These are phyloP conservation scores for Limonium bicolor DNA, from an alignment of 148 eudicot species.

Conservation along the genomic window DNA sequence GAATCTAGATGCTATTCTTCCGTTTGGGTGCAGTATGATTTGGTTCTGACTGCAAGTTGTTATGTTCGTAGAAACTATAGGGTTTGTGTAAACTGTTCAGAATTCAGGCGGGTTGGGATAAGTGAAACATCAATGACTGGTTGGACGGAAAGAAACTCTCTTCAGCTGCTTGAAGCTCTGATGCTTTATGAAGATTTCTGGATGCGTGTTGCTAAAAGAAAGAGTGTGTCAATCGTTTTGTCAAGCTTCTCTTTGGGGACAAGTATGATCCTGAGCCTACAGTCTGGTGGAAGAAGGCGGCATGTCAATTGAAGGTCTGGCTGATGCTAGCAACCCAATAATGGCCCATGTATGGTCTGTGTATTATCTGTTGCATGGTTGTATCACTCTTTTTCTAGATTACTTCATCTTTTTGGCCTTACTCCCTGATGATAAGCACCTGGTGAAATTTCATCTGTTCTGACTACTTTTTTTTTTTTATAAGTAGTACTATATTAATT, in stretches of 20 bases:
- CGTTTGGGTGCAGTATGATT: conserved; percentile 75
- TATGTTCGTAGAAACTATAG: conserved; percentile 62
- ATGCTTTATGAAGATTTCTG: conserved; percentile 91
- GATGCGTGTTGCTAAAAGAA: conserved; percentile 72
- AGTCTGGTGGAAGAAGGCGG: conserved; percentile 28
- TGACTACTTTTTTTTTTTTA: too few relatives aligned
- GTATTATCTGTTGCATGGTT: background rate
- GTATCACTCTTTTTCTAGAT: background rate
- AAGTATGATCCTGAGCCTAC: conserved; percentile 55
- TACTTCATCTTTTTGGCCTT: too few relatives aligned
- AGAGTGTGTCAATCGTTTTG: conserved; percentile 74
- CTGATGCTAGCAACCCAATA: conserved; percentile 95
- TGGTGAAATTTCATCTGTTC: too few relatives aligned
- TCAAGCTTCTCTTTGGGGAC: conserved; percentile 92
- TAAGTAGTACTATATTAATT: too few relatives aligned
- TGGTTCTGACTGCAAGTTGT: conserved; percentile 89
- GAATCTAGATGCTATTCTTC: too few relatives aligned
- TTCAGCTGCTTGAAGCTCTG: conserved; percentile 75
- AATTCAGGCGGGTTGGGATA: conserved; percentile 84
- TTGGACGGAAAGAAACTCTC: conserved; percentile 83
- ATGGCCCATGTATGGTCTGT: conserved; percentile 98
- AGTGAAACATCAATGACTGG: conserved; percentile 56
- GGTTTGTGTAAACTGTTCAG: conserved; percentile 42
- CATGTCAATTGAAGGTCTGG: conserved; percentile 35
- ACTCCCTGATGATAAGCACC: too few relatives aligned